These are phyloP conservation scores for Aspergillus ellipticus DNA, from an alignment of 495 filamentous ascomycete species.

Conservation along the genomic window DNA sequence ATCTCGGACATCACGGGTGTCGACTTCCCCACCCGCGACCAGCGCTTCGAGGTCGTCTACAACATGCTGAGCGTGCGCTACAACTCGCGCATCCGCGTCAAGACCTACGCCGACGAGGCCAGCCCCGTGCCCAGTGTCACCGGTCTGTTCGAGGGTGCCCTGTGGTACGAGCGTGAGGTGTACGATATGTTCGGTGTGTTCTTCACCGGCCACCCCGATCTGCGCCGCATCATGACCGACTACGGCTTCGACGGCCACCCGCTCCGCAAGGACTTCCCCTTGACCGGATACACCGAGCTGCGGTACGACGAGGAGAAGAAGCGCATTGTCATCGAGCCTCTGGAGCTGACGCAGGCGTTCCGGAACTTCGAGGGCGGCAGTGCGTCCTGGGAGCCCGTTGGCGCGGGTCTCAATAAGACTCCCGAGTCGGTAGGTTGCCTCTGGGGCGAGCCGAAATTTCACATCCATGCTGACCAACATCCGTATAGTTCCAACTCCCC, in stretches of 20 bases:
- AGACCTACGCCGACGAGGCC: conserved; percentile 98
- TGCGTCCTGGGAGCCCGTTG: conserved; percentile 79
- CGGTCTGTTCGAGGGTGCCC: conserved; percentile 84
- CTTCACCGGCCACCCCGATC: conserved; percentile 91
- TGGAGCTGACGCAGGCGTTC: conserved; percentile 98
- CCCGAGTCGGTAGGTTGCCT: conserved; percentile 63
- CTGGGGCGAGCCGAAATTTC: no score
- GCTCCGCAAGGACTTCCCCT: conserved; percentile 93
- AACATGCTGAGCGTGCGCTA: conserved; percentile 92
- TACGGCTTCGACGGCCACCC: conserved; percentile 99
- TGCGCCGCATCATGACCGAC: conserved; percentile 98
- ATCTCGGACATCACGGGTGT: conserved; percentile 88
- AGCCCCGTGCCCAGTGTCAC: conserved; percentile 89
- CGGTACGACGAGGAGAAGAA: conserved; percentile 99
- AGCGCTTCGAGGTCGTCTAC: conserved; percentile 98
- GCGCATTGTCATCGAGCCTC: conserved; percentile 93
- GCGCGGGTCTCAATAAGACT: conserved; percentile 70
- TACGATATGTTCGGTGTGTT: conserved; percentile 98
- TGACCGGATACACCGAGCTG: conserved; percentile 98
- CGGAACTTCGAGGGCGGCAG: conserved; percentile 93
- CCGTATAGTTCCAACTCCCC: conserved; percentile 86
- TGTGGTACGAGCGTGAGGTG: conserved; percentile 98
- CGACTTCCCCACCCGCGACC: conserved; percentile 89
- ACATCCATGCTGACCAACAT: conserved; percentile 19
- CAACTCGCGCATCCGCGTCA: conserved; percentile 94